Base-by-base conservation (phyloP, 805 yeast genomes). In the Candida verbasci region DNA sequence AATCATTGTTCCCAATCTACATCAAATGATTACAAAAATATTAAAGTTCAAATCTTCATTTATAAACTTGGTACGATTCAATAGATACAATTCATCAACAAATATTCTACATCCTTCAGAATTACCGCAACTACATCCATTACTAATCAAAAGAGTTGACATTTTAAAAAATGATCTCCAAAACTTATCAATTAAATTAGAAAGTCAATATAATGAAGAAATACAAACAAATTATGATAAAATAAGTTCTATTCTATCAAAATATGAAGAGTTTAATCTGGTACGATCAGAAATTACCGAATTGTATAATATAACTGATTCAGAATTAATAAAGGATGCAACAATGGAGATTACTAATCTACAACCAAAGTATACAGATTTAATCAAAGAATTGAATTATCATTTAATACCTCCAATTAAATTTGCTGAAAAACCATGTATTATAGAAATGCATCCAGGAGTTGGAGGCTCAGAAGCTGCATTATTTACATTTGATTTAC, bases 401-500 rank as follows among this genome's bases (percentile, higher is more conserved):
- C 68, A 72, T 28, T 63, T 93, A 4, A 59, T 91, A 16, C 96
- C 97, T 2, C 77, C 85, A 3, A 81, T 83, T 45, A 80, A 78
- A 30, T 85, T 83, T 55, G 74, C 81, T 3, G 93, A 85, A 31
- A 78, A 76, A 43, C 78, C 93, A 0, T 82, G 95, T 31, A 65
- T 93, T 2, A 45, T 93, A 14, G 98, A 93, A 56, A 60, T 93
- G 10, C 70, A 97, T 39, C 97, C 97, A 0, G 98, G 98, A 6
- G 87, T 91, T 2, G 98, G 98, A 11, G 98, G 98, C 3, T 76
- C 80, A 5, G 98, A 93, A 53, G 96, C 98, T 0, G 80, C 81
- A 54, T 73, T 93, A 10, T 93, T 93, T 58, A 77, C 97, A 0
- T 74, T 73, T 26, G 93, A 93, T 52, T 61, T 93, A 39, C 58